Base-by-base conservation (phyloP, 164 flowering plant genomes). In the Amborella trichopoda region DNA sequence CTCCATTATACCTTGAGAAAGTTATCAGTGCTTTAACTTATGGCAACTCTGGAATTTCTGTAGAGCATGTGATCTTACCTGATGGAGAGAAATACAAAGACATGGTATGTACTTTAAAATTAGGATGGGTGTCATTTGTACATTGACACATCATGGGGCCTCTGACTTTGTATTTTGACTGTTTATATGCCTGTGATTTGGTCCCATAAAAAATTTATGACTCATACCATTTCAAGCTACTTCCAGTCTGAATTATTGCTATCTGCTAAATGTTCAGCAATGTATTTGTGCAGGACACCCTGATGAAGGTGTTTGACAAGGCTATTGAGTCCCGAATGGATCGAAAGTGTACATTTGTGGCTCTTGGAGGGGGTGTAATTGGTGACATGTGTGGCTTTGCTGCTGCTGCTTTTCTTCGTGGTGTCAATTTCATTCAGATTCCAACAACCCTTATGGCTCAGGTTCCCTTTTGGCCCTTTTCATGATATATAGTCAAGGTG, bases 361-460 rank as follows among this genome's bases (percentile, higher is more conserved):
- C 99, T 28, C 95, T 93, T 54, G 99, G 99, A 36, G 99, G 99
- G 44, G 99, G 99, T 41, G 99, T 93, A 16, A 93, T 93, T 45
- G 99, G 99, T 60, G 99, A 93, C 54, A 88, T 93, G 99, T 93
- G 96, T 73, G 99, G 99, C 22, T 93, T 49, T 68, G 99, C 99
- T 40, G 99, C 99, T 50, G 88, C 99, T 28, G 53, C 96, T 40
- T 88, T 68, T 61, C 94, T 93, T 14, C 88, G 99, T 44, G 99
- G 99, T 52, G 96, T 93, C 40, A 88, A 88, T 58, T 93, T 93
- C 52, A 82, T 93, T 68, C 99, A 93, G 67, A 93, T 93, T 59
- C 99, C 99, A 22, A 93, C 99, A 10, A 93, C 99, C 57, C 95
- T 93, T 24, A 93, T 93, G 99, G 82, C 99, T 24, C 99, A 93